Conservation (phyloP, 768 basidiomycete species). For the Suillus cothurnatus region DNA sequence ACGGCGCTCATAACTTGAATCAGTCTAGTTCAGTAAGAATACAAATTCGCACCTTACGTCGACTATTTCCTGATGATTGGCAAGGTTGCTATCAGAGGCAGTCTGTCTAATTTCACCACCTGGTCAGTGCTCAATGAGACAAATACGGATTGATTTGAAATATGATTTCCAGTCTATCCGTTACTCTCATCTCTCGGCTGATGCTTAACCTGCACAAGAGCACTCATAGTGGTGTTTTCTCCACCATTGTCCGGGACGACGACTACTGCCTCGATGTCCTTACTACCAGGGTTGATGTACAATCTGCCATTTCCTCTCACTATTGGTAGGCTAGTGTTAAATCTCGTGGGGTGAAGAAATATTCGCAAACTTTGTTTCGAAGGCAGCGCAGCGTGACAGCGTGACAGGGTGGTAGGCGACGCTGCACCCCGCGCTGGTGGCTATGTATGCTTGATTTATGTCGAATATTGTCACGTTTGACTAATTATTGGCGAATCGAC, state of each 20-base stretch:
- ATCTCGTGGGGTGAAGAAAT: background rate
- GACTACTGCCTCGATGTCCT: background rate
- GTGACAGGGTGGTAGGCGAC: background rate
- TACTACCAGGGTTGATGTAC: background rate
- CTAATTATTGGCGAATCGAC: background rate
- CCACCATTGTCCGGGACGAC: background rate
- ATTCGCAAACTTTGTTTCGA: background rate
- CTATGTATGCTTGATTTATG: background rate
- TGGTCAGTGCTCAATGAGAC: background rate
- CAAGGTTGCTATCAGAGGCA: background rate
- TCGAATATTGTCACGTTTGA: background rate
- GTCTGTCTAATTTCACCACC: background rate
- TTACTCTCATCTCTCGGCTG: background rate
- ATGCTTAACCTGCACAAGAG: background rate
- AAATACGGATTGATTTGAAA: background rate
- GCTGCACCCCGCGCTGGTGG: background rate
- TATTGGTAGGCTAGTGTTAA: background rate
- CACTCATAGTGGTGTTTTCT: background rate
- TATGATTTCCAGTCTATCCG: background rate
- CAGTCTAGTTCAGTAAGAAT: slow-evolving; percentile 13
- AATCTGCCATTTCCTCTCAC: background rate
- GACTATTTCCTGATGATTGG: background rate
- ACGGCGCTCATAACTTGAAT: background rate
- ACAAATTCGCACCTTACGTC: background rate
- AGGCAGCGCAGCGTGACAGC: background rate